phyloP scores from a whole-genome alignment of 495 filamentous ascomycete species.

The Neurospora africana region DNA sequence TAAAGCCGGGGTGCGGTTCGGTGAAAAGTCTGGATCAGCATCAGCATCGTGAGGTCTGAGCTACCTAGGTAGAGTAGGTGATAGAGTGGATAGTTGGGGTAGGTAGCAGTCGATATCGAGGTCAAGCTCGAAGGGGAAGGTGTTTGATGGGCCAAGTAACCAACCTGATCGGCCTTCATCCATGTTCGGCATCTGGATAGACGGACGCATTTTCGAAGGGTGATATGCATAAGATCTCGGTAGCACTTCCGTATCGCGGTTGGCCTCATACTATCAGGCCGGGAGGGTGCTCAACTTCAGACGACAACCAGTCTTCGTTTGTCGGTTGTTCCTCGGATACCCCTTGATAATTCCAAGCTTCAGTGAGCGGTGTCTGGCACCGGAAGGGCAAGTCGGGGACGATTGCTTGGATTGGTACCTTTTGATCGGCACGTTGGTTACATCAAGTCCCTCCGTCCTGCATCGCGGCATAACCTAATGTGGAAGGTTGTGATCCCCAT shows the following conservation, averaged over 20 bases:
- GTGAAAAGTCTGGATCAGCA: background rate
- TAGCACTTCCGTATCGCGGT: background rate
- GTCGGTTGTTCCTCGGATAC: background rate
- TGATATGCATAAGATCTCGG: background rate
- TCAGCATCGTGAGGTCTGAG: background rate
- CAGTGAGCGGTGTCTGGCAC: background rate
- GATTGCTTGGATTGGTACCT: background rate
- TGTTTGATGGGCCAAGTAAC: background rate
- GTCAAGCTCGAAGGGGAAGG: background rate
- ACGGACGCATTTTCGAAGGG: background rate
- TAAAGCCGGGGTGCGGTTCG: background rate
- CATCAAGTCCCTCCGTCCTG: background rate
- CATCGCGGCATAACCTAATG: background rate
- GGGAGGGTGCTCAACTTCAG: background rate
- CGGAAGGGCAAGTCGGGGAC: background rate
- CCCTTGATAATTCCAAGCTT: background rate
- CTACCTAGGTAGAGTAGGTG: background rate
- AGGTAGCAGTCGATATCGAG: background rate
- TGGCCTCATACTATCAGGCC: background rate
- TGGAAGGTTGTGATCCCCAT: background rate
- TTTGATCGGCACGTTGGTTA: background rate
- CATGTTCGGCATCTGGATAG: background rate
- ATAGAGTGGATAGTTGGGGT: background rate
- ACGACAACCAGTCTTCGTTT: background rate
- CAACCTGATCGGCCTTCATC: background rate